Percentiles rank a stretch among this genome's conserved stretches.
Conservation (phyloP, 345 rosid genomes). For the Euphorbia pulcherrima region DNA sequence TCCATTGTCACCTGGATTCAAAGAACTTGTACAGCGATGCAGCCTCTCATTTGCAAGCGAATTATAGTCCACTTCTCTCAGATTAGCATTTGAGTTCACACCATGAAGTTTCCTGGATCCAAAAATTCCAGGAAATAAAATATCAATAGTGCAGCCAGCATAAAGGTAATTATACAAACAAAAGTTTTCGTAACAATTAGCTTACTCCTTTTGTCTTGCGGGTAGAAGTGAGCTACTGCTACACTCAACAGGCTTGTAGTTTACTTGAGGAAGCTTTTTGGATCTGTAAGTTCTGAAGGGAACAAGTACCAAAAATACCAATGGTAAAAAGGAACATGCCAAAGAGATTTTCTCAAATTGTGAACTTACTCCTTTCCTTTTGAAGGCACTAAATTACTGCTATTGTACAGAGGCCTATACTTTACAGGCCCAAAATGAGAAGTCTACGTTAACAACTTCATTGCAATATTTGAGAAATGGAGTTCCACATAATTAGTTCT, state of each 20-base stretch:
- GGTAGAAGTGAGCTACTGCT: neutral
- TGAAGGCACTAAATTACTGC: conserved; percentile 3
- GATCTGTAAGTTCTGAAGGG: neutral
- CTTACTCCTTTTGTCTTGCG: neutral
- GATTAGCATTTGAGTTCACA: conserved; percentile 4
- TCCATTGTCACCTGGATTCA: neutral
- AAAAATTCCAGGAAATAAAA: conserved; percentile 5
- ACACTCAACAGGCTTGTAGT: neutral
- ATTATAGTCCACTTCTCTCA: neutral
- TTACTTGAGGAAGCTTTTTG: neutral
- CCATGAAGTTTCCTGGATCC: conserved; percentile 11
- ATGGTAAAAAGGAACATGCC: neutral
- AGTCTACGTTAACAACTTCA: neutral
- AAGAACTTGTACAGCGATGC: conserved; percentile 2
- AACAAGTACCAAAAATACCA: neutral
- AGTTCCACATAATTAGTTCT: no score
- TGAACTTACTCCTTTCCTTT: conserved; percentile 4
- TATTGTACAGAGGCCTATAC: conserved; percentile 13
- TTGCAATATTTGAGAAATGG: neutral
- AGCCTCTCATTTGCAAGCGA: conserved; percentile 8
- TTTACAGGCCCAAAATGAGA: conserved; percentile 14
- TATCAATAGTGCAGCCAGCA: neutral
- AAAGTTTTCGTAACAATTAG: neutral
- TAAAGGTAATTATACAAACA: neutral
- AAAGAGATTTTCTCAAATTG: neutral